A percentile compares a stretch with the other conserved stretches of the same genome.
Evolutionary conservation across 768 basidiomycete species (phyloP).

Genomic region (Coprinopsis cinerea): DNA sequence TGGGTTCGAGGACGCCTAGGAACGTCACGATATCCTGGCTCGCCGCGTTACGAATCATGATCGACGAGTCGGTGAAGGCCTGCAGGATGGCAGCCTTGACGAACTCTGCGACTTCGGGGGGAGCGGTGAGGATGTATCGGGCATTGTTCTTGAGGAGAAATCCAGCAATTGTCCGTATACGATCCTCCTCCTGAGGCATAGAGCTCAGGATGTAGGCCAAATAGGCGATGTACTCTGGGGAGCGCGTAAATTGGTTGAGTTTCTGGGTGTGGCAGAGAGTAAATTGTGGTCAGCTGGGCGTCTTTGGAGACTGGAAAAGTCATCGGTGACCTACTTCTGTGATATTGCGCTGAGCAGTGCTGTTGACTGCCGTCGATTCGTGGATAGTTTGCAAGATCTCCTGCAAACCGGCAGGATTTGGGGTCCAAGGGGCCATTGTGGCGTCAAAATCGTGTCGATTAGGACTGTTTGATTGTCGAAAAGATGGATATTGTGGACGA

Average conservation of each 20-base stretch:
- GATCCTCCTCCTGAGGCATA: conserved; percentile 79
- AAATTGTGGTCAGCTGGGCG: conserved; percentile 16
- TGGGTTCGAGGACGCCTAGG: conserved; percentile 82
- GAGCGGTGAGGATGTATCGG: conserved; percentile 63
- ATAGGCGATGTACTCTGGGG: conserved; percentile 94
- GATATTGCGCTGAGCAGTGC: conserved; percentile 72
- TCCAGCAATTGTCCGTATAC: conserved; percentile 92
- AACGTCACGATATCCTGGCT: conserved; percentile 90
- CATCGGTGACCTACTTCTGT: conserved; percentile 55
- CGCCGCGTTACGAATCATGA: conserved; percentile 91
- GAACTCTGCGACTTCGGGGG: conserved; percentile 61
- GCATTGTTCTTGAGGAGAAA: conserved; percentile 97
- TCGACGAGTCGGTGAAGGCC: conserved; percentile 74
- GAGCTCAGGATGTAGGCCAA: conserved; percentile 87
- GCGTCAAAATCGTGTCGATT: conserved; percentile 28
- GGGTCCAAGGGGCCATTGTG: conserved; percentile 74
- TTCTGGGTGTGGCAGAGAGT: conserved; percentile 43
- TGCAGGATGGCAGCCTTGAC: conserved; percentile 72
- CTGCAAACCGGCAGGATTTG: conserved; percentile 79
- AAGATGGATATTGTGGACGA: conserved; percentile 19
- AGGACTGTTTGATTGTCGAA: no score
- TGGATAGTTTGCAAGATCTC: conserved; percentile 91
- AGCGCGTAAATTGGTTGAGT: conserved; percentile 81
- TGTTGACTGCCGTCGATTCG: conserved; percentile 78
- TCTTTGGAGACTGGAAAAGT: conserved; percentile 12